Conservation (phyloP, 345 rosid genomes). For the Eucalyptus polyanthemos region DNA sequence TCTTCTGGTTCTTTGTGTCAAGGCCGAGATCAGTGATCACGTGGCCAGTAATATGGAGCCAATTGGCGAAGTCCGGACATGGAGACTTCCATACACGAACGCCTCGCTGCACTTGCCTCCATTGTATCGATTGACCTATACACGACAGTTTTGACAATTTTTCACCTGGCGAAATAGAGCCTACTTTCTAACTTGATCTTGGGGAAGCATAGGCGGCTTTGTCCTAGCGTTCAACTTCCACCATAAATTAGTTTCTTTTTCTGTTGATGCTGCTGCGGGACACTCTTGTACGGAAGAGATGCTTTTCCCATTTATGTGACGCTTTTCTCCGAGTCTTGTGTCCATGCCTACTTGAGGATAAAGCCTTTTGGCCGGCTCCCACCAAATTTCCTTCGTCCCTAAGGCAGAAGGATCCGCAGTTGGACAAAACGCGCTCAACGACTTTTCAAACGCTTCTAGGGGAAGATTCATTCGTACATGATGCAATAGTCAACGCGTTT, state of each 20-base stretch:
- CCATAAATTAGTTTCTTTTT: background rate
- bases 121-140: background rate
- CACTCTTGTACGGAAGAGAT: background rate
- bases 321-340: background rate
- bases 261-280: background rate
- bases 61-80: background rate
- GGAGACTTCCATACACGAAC: background rate
- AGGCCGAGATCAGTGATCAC: background rate
- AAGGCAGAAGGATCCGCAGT: background rate
- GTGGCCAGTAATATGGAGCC: background rate
- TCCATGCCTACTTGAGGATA: background rate
- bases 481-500: background rate
- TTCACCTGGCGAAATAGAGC: background rate
- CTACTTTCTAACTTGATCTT: background rate
- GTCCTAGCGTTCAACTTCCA: background rate
- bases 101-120: background rate
- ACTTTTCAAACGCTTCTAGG: background rate
- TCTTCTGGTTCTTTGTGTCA: background rate
- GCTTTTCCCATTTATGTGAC: background rate
- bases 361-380: background rate
- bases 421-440: background rate
- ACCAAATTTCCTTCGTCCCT: background rate
- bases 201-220: background rate
- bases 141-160: background rate
- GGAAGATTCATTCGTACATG: background rate